Conservation (phyloP, 2,329 filamentous ascomycete species). For the Knufia fluminis region DNA sequence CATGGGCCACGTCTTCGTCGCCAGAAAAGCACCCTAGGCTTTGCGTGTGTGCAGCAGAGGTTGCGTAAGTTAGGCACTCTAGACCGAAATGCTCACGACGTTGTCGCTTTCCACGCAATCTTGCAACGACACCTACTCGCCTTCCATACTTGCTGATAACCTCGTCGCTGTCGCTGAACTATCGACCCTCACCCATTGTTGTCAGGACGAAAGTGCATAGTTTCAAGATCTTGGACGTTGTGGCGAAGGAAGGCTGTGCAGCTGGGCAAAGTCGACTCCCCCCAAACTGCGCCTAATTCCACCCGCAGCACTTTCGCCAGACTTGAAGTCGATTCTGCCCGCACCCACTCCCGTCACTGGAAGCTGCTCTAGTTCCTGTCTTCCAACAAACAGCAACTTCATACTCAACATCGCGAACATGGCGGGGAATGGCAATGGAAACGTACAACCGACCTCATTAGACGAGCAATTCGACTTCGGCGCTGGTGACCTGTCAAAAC, state of each 20-base stretch:
- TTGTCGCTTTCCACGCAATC: constrained; percentile 9
- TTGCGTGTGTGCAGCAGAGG: not conserved
- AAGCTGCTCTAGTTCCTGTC: not conserved
- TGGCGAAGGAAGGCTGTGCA: constrained; percentile 8
- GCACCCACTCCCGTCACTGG: not conserved
- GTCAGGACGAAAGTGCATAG: not conserved
- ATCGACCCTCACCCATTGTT: not conserved
- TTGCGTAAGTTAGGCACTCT: too few relatives aligned
- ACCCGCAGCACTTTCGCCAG: not conserved
- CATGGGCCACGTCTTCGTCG: too few relatives aligned
- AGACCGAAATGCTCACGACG: too few relatives aligned
- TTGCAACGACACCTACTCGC: not conserved
- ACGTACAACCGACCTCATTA: constrained; percentile 9
- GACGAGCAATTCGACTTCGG: constrained; percentile 46
- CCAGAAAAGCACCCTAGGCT: too few relatives aligned
- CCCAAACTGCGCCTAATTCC: not conserved
- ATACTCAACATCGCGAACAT: constrained; percentile 3
- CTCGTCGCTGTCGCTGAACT: not conserved
- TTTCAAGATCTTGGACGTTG: not conserved
- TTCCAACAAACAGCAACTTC: not conserved
- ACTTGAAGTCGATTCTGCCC: not conserved
- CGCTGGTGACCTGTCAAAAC: constrained; percentile 68
- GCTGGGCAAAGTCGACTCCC: not conserved
- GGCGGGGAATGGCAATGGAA: constrained; percentile 6
- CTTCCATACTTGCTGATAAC: not conserved